Conservation (phyloP, 1,139 yeast species). For the Scheffersomyces segobiensis region DNA sequence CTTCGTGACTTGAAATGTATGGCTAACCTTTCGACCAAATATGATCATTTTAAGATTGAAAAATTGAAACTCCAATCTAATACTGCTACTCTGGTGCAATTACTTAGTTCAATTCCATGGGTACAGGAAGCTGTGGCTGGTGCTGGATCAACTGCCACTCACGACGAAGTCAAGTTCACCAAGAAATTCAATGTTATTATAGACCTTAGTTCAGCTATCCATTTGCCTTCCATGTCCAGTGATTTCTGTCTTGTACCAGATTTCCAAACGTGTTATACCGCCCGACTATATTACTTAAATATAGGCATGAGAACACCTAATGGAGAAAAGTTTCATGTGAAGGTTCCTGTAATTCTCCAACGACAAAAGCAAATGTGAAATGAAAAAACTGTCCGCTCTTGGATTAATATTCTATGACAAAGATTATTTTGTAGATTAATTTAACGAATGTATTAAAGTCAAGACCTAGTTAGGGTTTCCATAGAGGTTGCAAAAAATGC, state of each 20-base stretch:
- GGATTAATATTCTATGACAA: background rate
- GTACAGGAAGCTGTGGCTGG: constrained; percentile 16
- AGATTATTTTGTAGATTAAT: background rate
- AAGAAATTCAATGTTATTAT: constrained; percentile 23
- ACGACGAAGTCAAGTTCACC: constrained; percentile 17
- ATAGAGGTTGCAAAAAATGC: background rate
- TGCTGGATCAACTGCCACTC: constrained; percentile 10
- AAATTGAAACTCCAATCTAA: background rate
- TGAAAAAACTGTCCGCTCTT: too few species aligned
- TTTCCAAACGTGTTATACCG: constrained; percentile 37
- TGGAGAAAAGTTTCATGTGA: constrained; percentile 27
- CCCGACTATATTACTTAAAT: constrained; percentile 36
- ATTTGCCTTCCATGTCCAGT: constrained; percentile 5
- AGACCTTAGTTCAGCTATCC: constrained; percentile 19
- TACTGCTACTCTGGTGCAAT: constrained; percentile 10
- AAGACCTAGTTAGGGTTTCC: background rate
- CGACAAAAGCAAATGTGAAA: constrained; percentile 4
- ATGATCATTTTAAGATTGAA: constrained; percentile 21
- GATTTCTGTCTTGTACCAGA: constrained; percentile 40
- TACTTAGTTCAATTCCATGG: constrained; percentile 22
- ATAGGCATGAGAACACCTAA: constrained; percentile 30
- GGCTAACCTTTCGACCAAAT: constrained; percentile 32
- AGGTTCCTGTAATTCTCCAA: constrained; percentile 34
- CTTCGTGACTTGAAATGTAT: constrained; percentile 34
- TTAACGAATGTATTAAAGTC: background rate